These are phyloP conservation scores for Tetracentron sinense DNA, from an alignment of 164 flowering plant species.

Conservation along the genomic window DNA sequence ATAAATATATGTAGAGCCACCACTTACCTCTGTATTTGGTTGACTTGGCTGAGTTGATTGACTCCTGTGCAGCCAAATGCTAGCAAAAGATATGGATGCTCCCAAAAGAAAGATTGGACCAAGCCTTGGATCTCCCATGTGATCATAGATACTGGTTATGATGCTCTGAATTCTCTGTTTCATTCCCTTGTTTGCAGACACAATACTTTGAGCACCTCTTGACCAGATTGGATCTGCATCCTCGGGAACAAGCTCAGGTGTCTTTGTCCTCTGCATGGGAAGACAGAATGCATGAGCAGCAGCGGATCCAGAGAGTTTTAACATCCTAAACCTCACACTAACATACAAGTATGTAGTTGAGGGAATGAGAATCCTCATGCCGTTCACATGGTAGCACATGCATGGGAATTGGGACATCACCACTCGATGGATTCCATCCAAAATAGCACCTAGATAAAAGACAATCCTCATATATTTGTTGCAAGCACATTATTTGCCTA, in stretches of 20 bases:
- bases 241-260: constrained; percentile 83
- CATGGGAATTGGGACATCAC: not conserved
- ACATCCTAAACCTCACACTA: not conserved
- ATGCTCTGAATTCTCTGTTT: constrained; percentile 36
- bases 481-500: not conserved
- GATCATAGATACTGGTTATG: constrained; percentile 28
- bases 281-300: not conserved
- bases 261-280: constrained; percentile 49
- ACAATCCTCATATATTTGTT: not conserved
- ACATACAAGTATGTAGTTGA: not conserved
- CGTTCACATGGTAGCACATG: not conserved
- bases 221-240: constrained; percentile 59
- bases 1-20: not conserved
- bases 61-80: constrained; percentile 56
- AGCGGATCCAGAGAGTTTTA: not conserved
- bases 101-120: constrained; percentile 74
- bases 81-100: constrained; percentile 64
- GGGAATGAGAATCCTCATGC: not conserved
- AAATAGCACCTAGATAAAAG: too few relatives aligned
- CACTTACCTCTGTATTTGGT: constrained; percentile 27
- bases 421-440: not conserved
- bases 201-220: constrained; percentile 38
- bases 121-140: constrained; percentile 68
- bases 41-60: constrained; percentile 32
- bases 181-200: constrained; percentile 42